These are phyloP conservation scores for Kodamaea anthophila DNA, from an alignment of 1,139 yeast species.

Conservation along the genomic window DNA sequence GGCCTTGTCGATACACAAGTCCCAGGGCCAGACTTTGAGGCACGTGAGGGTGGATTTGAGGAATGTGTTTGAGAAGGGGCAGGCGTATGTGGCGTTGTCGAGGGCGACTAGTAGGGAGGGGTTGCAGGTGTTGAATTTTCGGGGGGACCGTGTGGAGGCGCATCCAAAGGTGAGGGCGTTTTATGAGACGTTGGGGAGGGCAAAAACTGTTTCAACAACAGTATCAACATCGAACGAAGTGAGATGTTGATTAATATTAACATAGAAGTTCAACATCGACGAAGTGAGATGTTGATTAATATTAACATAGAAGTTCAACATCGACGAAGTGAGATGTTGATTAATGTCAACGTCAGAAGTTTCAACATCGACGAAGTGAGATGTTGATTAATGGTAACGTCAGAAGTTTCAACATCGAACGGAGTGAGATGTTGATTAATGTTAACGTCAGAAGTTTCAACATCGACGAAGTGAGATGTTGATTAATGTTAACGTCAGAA, in stretches of 20 bases:
- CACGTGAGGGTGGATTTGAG: conserved; percentile 75
- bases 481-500: no score
- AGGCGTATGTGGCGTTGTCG: conserved; percentile 52
- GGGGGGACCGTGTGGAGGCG: conserved; percentile 49
- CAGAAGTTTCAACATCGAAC: no score
- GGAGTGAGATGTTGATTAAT: no score
- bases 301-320: no score
- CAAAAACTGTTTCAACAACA: conserved; percentile 11
- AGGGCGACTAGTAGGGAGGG: conserved; percentile 80
- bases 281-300: no score
- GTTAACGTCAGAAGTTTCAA: no score
- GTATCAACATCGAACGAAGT: conserved; percentile 1
- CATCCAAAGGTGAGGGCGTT: conserved; percentile 60
- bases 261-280: no score
- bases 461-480: no score
- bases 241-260: conserved; percentile 2
- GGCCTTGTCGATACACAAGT: conserved; percentile 92
- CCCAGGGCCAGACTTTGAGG: conserved; percentile 92
- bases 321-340: no score
- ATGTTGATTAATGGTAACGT: no score
- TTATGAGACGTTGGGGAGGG: conserved; percentile 32
- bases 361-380: no score
- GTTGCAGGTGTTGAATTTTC: conserved; percentile 69
- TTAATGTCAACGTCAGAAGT: no score
- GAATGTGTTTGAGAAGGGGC: conserved; percentile 63